Percentiles rank a stretch among this genome's conserved stretches.
Evolutionary conservation across 164 flowering plant genomes (phyloP).

Genomic region (Nymphaea thermarum): DNA sequence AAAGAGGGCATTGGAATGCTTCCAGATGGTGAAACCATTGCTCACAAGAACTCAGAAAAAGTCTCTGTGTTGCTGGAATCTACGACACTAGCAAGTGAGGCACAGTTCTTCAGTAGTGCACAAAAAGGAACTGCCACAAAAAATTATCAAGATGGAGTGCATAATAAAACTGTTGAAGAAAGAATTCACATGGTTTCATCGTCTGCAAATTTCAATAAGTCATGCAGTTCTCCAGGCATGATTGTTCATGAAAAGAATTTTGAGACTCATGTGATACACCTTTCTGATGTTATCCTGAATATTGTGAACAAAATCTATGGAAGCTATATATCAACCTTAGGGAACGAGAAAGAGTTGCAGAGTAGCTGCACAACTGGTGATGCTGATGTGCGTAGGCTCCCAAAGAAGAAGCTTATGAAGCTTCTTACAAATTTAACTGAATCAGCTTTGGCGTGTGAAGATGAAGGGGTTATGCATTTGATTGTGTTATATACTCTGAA

Average conservation of each 20-base stretch:
- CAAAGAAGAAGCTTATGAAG: constrained; percentile 31
- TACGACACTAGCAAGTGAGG: constrained; percentile 46
- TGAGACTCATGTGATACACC: constrained; percentile 19
- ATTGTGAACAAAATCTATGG: constrained; percentile 23
- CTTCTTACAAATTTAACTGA: constrained; percentile 13
- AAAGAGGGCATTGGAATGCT: constrained; percentile 15
- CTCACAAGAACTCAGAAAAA: constrained; percentile 16
- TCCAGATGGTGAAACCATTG: constrained; percentile 12
- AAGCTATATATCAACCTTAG: constrained; percentile 26
- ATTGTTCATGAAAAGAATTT: constrained; percentile 17
- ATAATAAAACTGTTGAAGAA: constrained; percentile 11
- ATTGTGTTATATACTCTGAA: constrained; percentile 34
- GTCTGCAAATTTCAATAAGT: constrained; percentile 7
- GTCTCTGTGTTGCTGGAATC: constrained; percentile 28
- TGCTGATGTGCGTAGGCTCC: constrained; percentile 13
- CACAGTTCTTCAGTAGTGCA: constrained; percentile 61
- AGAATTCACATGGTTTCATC: constrained; percentile 12
- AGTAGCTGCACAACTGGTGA: constrained; percentile 9
- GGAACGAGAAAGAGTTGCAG: constrained; percentile 18
- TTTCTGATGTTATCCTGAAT: constrained; percentile 27
- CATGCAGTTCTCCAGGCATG: constrained; percentile 11
- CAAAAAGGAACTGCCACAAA: constrained; percentile 18
- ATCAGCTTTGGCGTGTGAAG: constrained; percentile 7
- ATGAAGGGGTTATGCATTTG: constrained; percentile 20
- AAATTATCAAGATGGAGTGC: constrained; percentile 16